phyloP scores from a whole-genome alignment of 805 yeast species.

The Metschnikowia corniflorae region DNA sequence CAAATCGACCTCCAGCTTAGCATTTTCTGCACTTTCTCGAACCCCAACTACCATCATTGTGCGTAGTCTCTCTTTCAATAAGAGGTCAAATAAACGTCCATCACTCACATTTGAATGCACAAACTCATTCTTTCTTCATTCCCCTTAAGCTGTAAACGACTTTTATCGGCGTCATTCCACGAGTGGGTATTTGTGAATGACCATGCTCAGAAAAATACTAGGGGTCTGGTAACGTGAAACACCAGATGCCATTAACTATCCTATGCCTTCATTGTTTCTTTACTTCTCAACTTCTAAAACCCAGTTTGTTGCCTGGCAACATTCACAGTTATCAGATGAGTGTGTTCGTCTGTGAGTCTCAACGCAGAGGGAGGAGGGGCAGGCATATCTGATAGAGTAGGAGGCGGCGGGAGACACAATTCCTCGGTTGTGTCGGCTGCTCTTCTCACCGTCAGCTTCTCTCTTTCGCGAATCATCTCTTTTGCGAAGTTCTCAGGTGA shows the following conservation, averaged over 20 bases:
- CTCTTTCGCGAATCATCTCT: conserved; percentile 11
- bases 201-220: not conserved
- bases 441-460: conserved; percentile 15
- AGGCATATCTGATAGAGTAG: conserved; percentile 14
- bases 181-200: not conserved
- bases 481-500: conserved; percentile 16
- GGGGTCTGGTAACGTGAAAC: too few species aligned
- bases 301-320: conserved; percentile 13
- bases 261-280: too few species aligned
- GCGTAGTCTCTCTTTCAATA: too few species aligned
- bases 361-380: conserved; percentile 19
- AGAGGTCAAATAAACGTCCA: too few species aligned
- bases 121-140: too few species aligned
- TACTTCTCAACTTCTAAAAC: too few species aligned
- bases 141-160: too few species aligned
- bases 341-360: conserved; percentile 14
- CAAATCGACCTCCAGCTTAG: too few species aligned
- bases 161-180: not conserved
- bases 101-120: too few species aligned
- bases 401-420: conserved; percentile 20
- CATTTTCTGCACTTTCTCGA: too few species aligned
- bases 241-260: too few species aligned
- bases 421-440: conserved; percentile 11
- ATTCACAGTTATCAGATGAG: conserved; percentile 12
- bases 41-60: too few species aligned